Evolutionary conservation across 2,329 filamentous ascomycete species (phyloP).

Genomic region (Cytospora schulzeri): DNA sequence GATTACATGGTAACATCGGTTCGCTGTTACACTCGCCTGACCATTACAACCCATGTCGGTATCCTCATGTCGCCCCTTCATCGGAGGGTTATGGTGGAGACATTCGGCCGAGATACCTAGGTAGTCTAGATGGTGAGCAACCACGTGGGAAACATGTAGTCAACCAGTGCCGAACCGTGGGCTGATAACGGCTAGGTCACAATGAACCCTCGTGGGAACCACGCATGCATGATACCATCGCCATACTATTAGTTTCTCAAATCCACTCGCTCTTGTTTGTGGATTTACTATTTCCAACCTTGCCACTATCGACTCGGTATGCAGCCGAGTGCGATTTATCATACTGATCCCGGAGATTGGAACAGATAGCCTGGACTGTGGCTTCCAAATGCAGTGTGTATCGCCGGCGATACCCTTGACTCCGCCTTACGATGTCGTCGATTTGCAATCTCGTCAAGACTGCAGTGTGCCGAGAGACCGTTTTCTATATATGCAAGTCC

Average conservation of each 20-base stretch:
- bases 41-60: background rate
- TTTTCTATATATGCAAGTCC: background rate
- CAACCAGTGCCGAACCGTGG: background rate
- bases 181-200: background rate
- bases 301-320: background rate
- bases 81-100: background rate
- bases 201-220: background rate
- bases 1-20: too few relatives aligned
- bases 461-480: background rate
- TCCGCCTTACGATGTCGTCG: slow-evolving; percentile 1
- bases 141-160: background rate
- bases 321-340: background rate
- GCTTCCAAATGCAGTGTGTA: slow-evolving; percentile 9
- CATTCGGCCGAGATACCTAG: background rate
- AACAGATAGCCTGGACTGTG: slow-evolving; percentile 5
- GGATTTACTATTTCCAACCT: background rate
- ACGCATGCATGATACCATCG: too few relatives aligned
- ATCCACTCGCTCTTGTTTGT: background rate
- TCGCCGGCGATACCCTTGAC: background rate
- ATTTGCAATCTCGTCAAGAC: background rate
- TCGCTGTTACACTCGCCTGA: too few relatives aligned
- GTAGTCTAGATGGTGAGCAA: background rate
- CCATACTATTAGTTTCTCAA: background rate
- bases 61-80: too few relatives aligned
- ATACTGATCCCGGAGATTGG: slow-evolving; percentile 13